Base-by-base conservation (phyloP, 2,329 filamentous ascomycete genomes). In the Sporothrix pallida region DNA sequence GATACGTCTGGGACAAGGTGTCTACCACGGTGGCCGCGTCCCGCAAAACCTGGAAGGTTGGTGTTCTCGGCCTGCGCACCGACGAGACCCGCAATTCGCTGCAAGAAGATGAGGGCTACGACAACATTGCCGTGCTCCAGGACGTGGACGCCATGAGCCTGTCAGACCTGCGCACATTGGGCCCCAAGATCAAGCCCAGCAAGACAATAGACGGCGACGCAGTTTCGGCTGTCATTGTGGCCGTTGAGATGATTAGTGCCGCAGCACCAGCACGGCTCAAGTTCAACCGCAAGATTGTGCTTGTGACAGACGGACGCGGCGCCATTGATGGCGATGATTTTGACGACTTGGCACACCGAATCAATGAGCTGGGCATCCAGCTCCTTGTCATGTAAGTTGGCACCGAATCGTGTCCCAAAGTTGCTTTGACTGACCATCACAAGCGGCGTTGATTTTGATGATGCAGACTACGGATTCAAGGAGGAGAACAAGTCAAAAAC, bases 371-470 rank as follows among this genome's bases (percentile, higher is more conserved):
- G 52, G 88, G 87, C 3, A 96, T 98, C 74, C 89, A 96, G 76
- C 84, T 99, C 60, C 87, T 91, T 1, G 84, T 98, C 12, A 83
- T 98, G 91, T 94, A 81, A 81, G 92, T 87, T 5, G 20, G 20
- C 2, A 8, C 46, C 15, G 15, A 12, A 4, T 48, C 10, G 46
- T 12, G 12, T 48, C 15, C 10, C 2, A 48, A 48, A 48, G 5
- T 20, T 9, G n/a, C n/a, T 7, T 5, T 23, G 3, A 26, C 2
- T 56, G 20, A 17, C 9, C 60, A 72, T 76, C 60, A 70, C 58
- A 95, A 95, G 92, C 72, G 96, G 96, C 15, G 89, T 97, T 20
- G 96, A 99, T 80, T 98, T 99, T 81, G 94, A 99, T 80, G 94
- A 98, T 80, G 80, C 89, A 0, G 94, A 97, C 1, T 97, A 92